These are phyloP conservation scores for Diaporthe destruens DNA, from an alignment of 2,329 filamentous ascomycete genomes.

Conservation along the genomic window DNA sequence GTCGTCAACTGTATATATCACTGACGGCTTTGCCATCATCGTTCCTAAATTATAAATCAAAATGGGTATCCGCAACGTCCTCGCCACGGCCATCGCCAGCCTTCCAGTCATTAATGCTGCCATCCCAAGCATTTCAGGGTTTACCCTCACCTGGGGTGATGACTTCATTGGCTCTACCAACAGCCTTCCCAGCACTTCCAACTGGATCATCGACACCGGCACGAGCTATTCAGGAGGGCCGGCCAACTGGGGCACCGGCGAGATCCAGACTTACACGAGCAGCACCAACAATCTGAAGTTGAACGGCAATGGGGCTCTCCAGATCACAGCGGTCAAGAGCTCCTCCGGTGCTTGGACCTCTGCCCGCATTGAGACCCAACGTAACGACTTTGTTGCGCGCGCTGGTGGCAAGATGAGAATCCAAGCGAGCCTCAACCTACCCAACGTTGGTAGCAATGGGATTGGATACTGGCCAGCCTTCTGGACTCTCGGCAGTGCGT, in stretches of 20 bases:
- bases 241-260: conserved; percentile 62
- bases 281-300: conserved; percentile 56
- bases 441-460: conserved; percentile 38
- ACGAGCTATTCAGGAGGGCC: conserved; percentile 61
- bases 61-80: conserved; percentile 13
- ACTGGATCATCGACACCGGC: conserved; percentile 60
- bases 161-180: conserved; percentile 25
- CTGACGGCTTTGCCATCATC: conserved; percentile 1
- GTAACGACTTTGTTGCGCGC: conserved; percentile 45
- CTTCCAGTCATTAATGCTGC: conserved; percentile 11
- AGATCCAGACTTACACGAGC: conserved; percentile 61
- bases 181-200: conserved; percentile 52
- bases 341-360: conserved; percentile 61
- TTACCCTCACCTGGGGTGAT: conserved; percentile 24
- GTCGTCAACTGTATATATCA: conserved; percentile 3
- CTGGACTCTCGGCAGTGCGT: conserved; percentile 64
- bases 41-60: not conserved
- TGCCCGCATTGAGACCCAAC: conserved; percentile 63
- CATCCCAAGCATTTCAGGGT: conserved; percentile 19
- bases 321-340: conserved; percentile 50
- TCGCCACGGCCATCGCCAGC: conserved; percentile 11
- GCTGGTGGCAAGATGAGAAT: conserved; percentile 58
- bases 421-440: conserved; percentile 49
- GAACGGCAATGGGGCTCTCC: conserved; percentile 52
- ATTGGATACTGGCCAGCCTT: conserved; percentile 68